These are phyloP conservation scores for Emergomyces pasteurianus DNA, from an alignment of 2,329 filamentous ascomycete genomes.

Conservation along the genomic window DNA sequence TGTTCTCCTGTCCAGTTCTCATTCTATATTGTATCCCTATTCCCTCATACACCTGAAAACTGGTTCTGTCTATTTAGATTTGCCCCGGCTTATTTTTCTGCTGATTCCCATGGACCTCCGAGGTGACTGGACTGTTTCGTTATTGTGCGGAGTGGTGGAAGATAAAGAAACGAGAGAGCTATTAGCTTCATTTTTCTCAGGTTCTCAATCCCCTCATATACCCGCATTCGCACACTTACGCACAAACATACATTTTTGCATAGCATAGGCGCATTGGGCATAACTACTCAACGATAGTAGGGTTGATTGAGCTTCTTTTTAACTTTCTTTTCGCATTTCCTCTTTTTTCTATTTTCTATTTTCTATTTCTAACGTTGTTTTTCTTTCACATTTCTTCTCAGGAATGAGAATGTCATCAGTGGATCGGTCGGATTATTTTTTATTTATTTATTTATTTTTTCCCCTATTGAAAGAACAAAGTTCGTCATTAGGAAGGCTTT, in stretches of 20 bases:
- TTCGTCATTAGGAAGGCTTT: neutral
- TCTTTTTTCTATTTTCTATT: neutral
- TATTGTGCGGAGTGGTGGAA: neutral
- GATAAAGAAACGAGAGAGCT: neutral
- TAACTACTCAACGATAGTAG: neutral
- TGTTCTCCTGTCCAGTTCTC: neutral
- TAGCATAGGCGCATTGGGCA: constrained; percentile 1
- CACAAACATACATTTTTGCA: neutral
- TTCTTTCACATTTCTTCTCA: neutral
- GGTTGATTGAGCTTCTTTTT: neutral
- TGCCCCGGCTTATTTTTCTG: neutral
- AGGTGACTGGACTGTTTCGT: neutral
- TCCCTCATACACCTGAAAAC: neutral
- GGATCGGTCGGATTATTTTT: too few relatives aligned
- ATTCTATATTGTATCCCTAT: constrained; percentile 3
- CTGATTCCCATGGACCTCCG: neutral
- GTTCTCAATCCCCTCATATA: neutral
- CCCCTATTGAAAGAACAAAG: too few relatives aligned
- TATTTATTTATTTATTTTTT: neutral
- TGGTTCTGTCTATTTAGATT: neutral
- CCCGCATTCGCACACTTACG: neutral
- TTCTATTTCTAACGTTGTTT: neutral
- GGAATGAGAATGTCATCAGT: too few relatives aligned
- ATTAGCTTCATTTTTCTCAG: neutral
- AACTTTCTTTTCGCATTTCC: neutral